Percentiles rank a stretch among this genome's conserved stretches.
phyloP scores from a whole-genome alignment of 495 filamentous ascomycete genomes.

The Penicillium salamii region DNA sequence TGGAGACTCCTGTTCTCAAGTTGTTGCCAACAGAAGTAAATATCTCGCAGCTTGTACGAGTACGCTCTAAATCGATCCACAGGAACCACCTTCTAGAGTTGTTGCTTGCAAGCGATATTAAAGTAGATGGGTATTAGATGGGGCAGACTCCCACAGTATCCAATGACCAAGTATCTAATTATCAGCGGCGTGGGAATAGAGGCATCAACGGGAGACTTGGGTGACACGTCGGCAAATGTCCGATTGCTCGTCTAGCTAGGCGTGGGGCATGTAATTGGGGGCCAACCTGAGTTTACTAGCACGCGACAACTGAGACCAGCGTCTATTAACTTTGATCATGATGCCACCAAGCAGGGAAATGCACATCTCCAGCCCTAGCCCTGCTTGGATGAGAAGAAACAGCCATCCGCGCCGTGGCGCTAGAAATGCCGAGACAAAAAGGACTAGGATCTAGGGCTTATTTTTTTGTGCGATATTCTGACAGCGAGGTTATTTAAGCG shows the following conservation, averaged over 20 bases:
- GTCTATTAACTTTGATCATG: too few species aligned
- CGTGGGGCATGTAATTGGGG: slow-evolving; percentile 1
- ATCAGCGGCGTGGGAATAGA: neutral
- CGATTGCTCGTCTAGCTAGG: neutral
- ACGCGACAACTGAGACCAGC: too few species aligned
- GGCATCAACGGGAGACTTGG: neutral
- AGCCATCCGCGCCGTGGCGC: neutral
- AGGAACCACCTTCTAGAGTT: too few species aligned
- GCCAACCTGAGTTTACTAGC: neutral
- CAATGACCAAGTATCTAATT: neutral
- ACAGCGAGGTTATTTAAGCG: neutral
- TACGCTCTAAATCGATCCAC: neutral
- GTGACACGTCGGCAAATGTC: neutral
- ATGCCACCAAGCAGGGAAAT: neutral
- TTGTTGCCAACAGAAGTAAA: too few species aligned
- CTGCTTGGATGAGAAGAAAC: neutral
- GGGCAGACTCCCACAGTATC: neutral
- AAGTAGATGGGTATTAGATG: too few species aligned
- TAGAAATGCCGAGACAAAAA: neutral
- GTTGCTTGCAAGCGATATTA: too few species aligned
- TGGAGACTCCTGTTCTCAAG: too few species aligned
- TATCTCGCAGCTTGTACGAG: too few species aligned
- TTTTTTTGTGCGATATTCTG: neutral
- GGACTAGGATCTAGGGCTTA: neutral
- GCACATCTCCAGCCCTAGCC: neutral